These are phyloP conservation scores for thale cress (Arabidopsis thaliana) DNA, from an alignment of 345 rosid species.

Conservation along the genomic window DNA sequence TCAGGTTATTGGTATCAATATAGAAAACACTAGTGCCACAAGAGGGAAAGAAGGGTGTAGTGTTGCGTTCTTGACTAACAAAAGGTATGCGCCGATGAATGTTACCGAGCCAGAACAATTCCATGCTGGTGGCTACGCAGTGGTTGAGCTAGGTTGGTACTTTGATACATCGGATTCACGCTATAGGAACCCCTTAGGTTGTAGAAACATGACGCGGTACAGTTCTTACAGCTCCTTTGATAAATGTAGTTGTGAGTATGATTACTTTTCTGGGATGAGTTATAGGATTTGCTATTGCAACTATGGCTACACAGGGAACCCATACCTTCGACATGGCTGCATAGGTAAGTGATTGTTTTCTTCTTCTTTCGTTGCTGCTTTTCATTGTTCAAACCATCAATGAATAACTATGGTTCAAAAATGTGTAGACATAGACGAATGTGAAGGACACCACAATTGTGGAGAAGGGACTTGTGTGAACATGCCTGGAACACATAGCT, in stretches of 20 bases:
- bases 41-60: constrained; percentile 18
- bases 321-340: constrained; percentile 48
- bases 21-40: constrained; percentile 5
- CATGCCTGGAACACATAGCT: not conserved
- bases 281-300: constrained; percentile 45
- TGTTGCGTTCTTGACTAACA: constrained; percentile 40
- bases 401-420: not conserved
- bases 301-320: constrained; percentile 51
- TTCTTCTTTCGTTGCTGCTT: not conserved
- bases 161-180: constrained; percentile 40
- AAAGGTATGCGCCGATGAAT: constrained; percentile 23
- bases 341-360: constrained; percentile 39
- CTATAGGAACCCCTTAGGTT: constrained; percentile 29
- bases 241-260: constrained; percentile 23
- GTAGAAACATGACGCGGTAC: constrained; percentile 26
- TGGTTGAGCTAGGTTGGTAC: constrained; percentile 50
- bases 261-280: constrained; percentile 26
- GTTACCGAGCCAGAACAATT: constrained; percentile 28
- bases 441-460: constrained; percentile 30
- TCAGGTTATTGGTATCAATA: not conserved
- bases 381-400: not conserved
- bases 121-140: constrained; percentile 10
- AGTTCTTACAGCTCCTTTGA: not conserved
- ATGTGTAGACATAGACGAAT: constrained; percentile 38
- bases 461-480: constrained; percentile 26